phyloP scores from a whole-genome alignment of 129 eudicot species.

The Chrysanthemum makinoi region DNA sequence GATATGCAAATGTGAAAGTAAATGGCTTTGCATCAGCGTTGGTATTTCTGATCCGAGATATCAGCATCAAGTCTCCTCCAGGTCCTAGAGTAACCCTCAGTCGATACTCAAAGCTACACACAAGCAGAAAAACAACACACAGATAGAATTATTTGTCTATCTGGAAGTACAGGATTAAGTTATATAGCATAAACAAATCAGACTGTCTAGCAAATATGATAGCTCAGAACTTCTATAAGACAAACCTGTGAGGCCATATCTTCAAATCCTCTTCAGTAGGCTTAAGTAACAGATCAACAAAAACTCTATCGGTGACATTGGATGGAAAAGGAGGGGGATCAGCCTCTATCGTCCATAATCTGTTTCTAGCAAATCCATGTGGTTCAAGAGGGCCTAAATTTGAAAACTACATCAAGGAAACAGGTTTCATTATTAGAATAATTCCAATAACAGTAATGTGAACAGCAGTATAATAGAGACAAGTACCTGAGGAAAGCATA shows the following conservation, averaged over 20 bases:
- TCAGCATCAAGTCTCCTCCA: conserved; percentile 84
- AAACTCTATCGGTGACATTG: conserved; percentile 48
- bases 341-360: conserved; percentile 69
- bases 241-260: conserved; percentile 85
- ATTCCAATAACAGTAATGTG: conserved; percentile 3
- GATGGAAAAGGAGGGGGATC: conserved; percentile 61
- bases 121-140: neutral
- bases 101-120: conserved; percentile 83
- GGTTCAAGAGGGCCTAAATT: conserved; percentile 62
- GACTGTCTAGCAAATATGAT: conserved; percentile 14
- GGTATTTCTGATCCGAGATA: conserved; percentile 83
- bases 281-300: conserved; percentile 80
- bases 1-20: conserved; percentile 83
- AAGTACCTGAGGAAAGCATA: conserved; percentile 91
- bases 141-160: neutral
- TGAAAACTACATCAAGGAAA: conserved; percentile 53
- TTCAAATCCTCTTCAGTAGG: conserved; percentile 80
- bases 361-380: conserved; percentile 95
- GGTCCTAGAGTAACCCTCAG: conserved; percentile 75
- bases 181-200: conserved; percentile 13
- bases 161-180: conserved; percentile 16
- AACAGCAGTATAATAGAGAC: conserved; percentile 17
- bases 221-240: conserved; percentile 16
- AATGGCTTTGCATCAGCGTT: conserved; percentile 72
- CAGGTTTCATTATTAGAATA: conserved; percentile 22